phyloP scores from a whole-genome alignment of 139 green algal genomes.

The Chlorella sp. region DNA sequence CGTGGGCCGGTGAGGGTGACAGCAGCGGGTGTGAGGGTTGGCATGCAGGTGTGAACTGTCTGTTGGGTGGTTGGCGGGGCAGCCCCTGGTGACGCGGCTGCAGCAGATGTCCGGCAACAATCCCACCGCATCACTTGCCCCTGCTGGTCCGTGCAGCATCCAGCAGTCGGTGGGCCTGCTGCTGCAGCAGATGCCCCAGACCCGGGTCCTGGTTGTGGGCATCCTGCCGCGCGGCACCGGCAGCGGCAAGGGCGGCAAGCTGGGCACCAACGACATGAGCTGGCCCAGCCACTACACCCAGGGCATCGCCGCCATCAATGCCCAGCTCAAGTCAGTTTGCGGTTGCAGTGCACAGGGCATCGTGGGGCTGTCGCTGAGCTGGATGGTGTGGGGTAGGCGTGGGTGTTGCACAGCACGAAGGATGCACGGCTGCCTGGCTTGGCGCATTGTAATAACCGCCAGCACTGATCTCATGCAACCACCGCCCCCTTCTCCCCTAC shows the following conservation, averaged over 20 bases:
- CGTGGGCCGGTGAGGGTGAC: neutral
- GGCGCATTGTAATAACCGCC: too few relatives aligned
- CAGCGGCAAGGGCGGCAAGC: constrained; percentile 2
- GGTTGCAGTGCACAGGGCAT: too few relatives aligned
- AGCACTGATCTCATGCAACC: neutral
- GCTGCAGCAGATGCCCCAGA: neutral
- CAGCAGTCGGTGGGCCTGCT: neutral
- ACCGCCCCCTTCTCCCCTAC: neutral
- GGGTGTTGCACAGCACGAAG: too few relatives aligned
- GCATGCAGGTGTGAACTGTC: neutral
- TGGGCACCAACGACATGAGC: neutral
- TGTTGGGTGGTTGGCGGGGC: too few relatives aligned
- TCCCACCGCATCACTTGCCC: neutral
- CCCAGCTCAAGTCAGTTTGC: neutral
- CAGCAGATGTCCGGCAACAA: too few relatives aligned
- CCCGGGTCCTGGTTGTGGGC: neutral
- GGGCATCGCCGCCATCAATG: constrained; percentile 2
- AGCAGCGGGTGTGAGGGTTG: neutral
- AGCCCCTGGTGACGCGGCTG: too few relatives aligned
- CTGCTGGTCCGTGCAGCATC: neutral
- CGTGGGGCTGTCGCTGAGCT: too few relatives aligned
- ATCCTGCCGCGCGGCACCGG: constrained; percentile 24
- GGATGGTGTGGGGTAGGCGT: too few relatives aligned
- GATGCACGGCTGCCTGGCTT: too few relatives aligned
- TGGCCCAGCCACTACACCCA: constrained; percentile 25